Conservation (phyloP, 441 rosid species). For the Rhodomyrtus psidioides region DNA sequence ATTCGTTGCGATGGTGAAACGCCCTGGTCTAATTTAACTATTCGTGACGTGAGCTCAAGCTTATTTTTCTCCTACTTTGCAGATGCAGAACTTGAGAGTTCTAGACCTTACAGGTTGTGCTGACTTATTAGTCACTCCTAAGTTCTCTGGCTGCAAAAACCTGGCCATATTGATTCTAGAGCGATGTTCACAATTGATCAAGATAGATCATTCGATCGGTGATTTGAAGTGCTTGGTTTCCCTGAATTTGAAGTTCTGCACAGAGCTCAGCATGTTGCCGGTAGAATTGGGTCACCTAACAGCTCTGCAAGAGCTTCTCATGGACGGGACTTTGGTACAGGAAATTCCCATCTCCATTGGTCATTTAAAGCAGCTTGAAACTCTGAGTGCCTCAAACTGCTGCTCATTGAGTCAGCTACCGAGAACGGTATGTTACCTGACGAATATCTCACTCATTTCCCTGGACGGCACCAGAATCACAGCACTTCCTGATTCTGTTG, state of each 20-base stretch:
- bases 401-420: background rate
- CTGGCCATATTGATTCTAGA: background rate
- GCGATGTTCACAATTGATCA: background rate
- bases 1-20: background rate
- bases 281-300: background rate
- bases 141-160: background rate
- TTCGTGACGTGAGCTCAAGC: fast-evolving
- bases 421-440: background rate
- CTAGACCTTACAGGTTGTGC: background rate
- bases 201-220: background rate
- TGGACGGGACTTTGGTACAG: background rate
- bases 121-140: background rate
- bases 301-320: background rate
- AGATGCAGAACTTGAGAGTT: background rate
- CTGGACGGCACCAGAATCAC: background rate
- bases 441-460: background rate
- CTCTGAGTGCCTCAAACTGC: background rate
- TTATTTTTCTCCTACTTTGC: background rate
- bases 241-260: background rate
- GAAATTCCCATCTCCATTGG: background rate
- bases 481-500: background rate
- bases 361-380: background rate
- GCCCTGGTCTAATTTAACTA: fast-evolving
- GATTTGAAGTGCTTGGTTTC: background rate
- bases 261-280: background rate